A percentile compares a stretch with the other conserved stretches of the same genome.
phyloP scores from a whole-genome alignment of 106 monocot genomes.

The Allium sativum region DNA sequence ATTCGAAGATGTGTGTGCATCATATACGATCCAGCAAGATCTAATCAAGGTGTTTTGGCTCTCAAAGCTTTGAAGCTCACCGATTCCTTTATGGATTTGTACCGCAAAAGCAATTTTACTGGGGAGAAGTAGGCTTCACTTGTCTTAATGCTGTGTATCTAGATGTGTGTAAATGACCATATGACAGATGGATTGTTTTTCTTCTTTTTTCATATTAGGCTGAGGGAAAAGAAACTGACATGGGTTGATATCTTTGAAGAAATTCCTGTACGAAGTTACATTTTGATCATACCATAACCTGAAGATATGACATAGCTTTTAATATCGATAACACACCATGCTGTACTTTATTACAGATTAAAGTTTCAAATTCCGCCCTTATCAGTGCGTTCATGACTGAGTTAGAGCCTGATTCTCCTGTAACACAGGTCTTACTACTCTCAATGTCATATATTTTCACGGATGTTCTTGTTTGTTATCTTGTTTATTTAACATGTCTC shows the following conservation, averaged over 20 bases:
- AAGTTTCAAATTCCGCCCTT: constrained; percentile 94
- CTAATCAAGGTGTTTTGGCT: constrained; percentile 61
- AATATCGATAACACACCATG: too few species aligned
- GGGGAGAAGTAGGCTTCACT: constrained; percentile 70
- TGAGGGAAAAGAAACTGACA: constrained; percentile 83
- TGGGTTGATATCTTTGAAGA: constrained; percentile 99
- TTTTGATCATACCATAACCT: too few species aligned
- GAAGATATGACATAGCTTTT: too few species aligned
- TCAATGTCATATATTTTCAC: not conserved
- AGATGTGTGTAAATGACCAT: not conserved
- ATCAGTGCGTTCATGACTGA: constrained; percentile 92
- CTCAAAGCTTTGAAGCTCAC: constrained; percentile 69
- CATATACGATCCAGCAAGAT: constrained; percentile 86
- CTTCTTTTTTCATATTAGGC: constrained; percentile 19
- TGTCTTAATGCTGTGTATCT: not conserved
- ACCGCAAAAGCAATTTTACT: constrained; percentile 53
- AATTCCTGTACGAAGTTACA: constrained; percentile 51
- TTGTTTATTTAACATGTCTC: not conserved
- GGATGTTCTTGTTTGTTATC: not conserved
- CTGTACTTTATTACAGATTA: constrained; percentile 38
- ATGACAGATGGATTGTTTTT: too few species aligned
- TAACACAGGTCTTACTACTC: constrained; percentile 48
- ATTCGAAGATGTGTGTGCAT: constrained; percentile 94
- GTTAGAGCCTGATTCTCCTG: constrained; percentile 82
- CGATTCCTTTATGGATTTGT: constrained; percentile 73